Conservation (phyloP, 441 rosid genomes). For the Gossypium schwendimanii region DNA sequence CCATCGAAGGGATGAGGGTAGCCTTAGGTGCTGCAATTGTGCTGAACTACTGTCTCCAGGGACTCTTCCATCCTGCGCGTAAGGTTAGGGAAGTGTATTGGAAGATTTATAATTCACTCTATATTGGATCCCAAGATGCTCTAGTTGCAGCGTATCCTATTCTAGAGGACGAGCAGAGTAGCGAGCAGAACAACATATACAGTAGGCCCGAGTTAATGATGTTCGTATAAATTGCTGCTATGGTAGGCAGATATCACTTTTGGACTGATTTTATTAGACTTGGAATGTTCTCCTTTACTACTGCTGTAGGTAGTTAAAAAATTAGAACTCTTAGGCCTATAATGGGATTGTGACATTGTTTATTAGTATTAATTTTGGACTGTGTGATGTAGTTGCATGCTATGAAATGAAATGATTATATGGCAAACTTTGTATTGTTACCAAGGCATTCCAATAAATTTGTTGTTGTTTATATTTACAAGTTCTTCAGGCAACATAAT, state of each 20-base stretch:
- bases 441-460: background rate
- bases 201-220: conserved; percentile 87
- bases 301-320: background rate
- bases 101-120: conserved; percentile 94
- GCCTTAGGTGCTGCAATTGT: conserved; percentile 80
- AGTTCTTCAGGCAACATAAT: background rate
- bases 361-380: background rate
- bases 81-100: conserved; percentile 97
- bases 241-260: background rate
- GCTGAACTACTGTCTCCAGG: conserved; percentile 90
- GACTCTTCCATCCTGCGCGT: conserved; percentile 91
- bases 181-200: conserved; percentile 59
- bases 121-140: conserved; percentile 82
- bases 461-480: background rate
- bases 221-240: conserved; percentile 35
- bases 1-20: conserved; percentile 91
- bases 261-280: background rate
- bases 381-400: background rate
- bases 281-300: background rate
- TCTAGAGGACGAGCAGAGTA: conserved; percentile 65
- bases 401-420: background rate
- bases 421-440: background rate
- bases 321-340: background rate
- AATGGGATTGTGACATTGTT: background rate
- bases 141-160: conserved; percentile 88